These are phyloP conservation scores for Penicillium sp. DNA, from an alignment of 2,329 filamentous ascomycete species.

Conservation along the genomic window DNA sequence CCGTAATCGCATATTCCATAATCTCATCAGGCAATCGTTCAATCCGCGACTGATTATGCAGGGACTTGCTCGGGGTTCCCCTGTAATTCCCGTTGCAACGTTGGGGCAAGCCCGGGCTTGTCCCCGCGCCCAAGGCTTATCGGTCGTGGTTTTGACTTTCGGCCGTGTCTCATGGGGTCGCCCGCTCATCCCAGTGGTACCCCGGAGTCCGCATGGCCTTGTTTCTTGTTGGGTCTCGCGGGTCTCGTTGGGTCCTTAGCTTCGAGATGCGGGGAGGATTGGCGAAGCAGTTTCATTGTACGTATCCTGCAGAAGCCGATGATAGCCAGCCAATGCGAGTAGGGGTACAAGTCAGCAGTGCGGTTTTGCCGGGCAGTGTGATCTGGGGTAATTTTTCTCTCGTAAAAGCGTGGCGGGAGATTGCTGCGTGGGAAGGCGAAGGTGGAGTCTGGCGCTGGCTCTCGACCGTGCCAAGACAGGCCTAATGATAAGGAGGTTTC, in stretches of 20 bases:
- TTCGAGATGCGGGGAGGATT: not conserved
- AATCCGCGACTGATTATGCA: not conserved
- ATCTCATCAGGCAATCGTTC: not conserved
- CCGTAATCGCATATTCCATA: not conserved
- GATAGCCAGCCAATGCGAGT: slow-evolving; percentile 8
- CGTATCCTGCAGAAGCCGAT: slow-evolving; percentile 1
- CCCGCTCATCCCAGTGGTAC: slow-evolving; percentile 4
- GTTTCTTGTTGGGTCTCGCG: not conserved
- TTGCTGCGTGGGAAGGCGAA: slow-evolving; percentile 1
- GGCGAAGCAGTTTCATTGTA: not conserved
- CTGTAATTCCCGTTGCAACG: slow-evolving; percentile 10
- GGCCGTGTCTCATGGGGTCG: slow-evolving; percentile 6
- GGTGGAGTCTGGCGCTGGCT: slow-evolving; percentile 20
- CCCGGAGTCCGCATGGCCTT: slow-evolving; percentile 9
- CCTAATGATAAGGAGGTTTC: slow-evolving; percentile 13
- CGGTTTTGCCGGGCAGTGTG: not conserved
- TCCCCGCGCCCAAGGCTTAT: slow-evolving; percentile 8
- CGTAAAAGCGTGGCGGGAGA: slow-evolving; percentile 17
- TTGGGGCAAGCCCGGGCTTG: slow-evolving; percentile 6
- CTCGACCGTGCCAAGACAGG: slow-evolving; percentile 17
- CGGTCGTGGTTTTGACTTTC: slow-evolving; percentile 4
- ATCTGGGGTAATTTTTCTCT: slow-evolving; percentile 28
- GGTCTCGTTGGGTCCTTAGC: not conserved
- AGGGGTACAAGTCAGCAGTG: not conserved
- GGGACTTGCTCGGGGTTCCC: not conserved